Percentiles rank a stretch among this genome's conserved stretches.
These are phyloP conservation scores for Yarrowia sp. DNA, from an alignment of 805 yeast species.

Conservation along the genomic window DNA sequence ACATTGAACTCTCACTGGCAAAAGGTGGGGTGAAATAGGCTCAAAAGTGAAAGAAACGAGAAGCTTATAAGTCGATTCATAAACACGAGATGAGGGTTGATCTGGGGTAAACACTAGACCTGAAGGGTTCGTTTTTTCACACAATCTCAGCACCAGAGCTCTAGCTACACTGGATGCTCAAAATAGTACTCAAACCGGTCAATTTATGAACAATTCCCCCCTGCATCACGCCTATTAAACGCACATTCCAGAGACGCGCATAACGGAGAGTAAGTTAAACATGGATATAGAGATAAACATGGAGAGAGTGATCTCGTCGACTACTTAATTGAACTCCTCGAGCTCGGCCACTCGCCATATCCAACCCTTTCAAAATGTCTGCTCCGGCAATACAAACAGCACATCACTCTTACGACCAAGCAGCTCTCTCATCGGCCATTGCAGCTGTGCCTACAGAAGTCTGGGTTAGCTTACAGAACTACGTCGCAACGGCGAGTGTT, in stretches of 20 bases:
- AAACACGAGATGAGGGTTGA: too few relatives aligned
- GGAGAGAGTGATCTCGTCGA: background rate
- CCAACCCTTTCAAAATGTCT: background rate
- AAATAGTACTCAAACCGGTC: too few relatives aligned
- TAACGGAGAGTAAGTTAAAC: background rate
- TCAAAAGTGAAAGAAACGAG: background rate
- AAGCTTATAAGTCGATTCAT: background rate
- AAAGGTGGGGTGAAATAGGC: background rate
- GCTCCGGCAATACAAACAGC: background rate
- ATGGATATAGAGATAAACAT: background rate
- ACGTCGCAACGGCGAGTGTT: background rate
- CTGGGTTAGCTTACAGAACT: background rate
- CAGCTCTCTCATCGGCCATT: background rate
- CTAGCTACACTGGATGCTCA: too few relatives aligned
- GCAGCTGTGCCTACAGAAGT: slow-evolving; percentile 7
- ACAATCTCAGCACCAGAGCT: too few relatives aligned
- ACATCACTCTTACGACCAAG: background rate
- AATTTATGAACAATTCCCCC: too few relatives aligned
- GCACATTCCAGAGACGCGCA: background rate
- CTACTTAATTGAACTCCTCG: too few relatives aligned
- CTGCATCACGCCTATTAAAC: background rate
- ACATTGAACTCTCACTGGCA: too few relatives aligned
- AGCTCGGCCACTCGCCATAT: background rate
- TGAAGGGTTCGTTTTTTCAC: too few relatives aligned
- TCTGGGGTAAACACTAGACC: too few relatives aligned